Conservation (phyloP, 2,329 filamentous ascomycete species). For the Dactylellina sp. region DNA sequence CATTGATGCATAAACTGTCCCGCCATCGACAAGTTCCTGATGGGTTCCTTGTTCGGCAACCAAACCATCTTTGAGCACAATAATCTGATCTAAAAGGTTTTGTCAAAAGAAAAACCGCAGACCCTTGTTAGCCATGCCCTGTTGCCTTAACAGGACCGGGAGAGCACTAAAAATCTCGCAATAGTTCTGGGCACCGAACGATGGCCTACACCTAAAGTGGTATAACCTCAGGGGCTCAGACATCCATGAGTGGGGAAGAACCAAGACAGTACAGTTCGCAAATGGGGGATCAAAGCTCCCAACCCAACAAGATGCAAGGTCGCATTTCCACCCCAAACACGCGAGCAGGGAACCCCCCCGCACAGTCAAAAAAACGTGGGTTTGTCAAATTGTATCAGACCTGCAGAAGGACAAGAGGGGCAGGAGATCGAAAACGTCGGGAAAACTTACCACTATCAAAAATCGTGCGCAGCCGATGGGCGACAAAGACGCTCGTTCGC, state of each 20-base stretch:
- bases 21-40: slow-evolving; percentile 79
- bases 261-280: slow-evolving; percentile 14
- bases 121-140: background rate
- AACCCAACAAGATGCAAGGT: slow-evolving; percentile 25
- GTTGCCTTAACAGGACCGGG: slow-evolving; percentile 2
- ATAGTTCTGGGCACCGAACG: slow-evolving; percentile 18
- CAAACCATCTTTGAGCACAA: slow-evolving; percentile 83
- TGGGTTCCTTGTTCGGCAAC: slow-evolving; percentile 93
- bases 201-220: slow-evolving; percentile 38
- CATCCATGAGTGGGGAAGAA: slow-evolving; percentile 30
- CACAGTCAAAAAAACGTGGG: slow-evolving; percentile 39
- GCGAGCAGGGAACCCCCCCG: slow-evolving; percentile 39
- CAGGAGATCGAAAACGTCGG: slow-evolving; percentile 20
- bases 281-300: slow-evolving; percentile 28
- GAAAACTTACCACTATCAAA: slow-evolving; percentile 74
- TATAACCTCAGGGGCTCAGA: slow-evolving; percentile 44
- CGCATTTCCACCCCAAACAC: slow-evolving; percentile 42
- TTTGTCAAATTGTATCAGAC: slow-evolving; percentile 44
- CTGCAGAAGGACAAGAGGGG: slow-evolving; percentile 25
- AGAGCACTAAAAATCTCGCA: slow-evolving; percentile 44
- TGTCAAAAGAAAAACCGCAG: background rate
- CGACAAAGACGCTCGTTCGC: slow-evolving; percentile 93
- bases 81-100: slow-evolving; percentile 75
- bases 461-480: slow-evolving; percentile 90
- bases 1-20: slow-evolving; percentile 85